Percentiles rank a stretch among this genome's conserved stretches.
Evolutionary conservation across 2,329 filamentous ascomycete species (phyloP).

Genomic region (Trichophyton mentagrophytes): DNA sequence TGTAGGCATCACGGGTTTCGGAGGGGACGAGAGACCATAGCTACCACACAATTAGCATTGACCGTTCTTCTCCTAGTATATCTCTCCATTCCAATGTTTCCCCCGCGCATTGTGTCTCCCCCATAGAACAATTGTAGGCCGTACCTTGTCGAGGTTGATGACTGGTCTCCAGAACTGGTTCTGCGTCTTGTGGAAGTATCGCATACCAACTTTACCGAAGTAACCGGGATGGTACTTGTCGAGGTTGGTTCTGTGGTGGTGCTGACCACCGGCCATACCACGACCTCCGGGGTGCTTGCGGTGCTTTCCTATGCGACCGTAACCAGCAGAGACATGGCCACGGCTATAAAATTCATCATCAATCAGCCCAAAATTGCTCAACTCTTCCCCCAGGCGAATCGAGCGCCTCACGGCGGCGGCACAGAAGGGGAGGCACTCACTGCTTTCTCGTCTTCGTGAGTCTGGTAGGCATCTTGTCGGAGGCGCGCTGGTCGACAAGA

Average conservation of each 20-base stretch:
- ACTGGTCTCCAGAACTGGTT: conserved; percentile 98
- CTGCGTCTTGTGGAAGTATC: conserved; percentile 90
- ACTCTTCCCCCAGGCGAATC: not conserved
- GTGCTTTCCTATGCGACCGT: conserved; percentile 98
- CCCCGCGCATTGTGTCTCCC: not conserved
- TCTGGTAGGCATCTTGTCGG: conserved; percentile 41
- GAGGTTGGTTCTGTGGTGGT: conserved; percentile 91
- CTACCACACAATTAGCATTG: conserved; percentile 35
- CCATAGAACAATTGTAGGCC: conserved; percentile 13
- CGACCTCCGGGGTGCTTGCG: conserved; percentile 74
- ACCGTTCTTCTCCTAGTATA: not conserved
- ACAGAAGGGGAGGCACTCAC: conserved; percentile 24
- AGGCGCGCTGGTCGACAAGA: conserved; percentile 30
- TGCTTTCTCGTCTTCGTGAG: conserved; percentile 39
- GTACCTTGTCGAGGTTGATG: conserved; percentile 97
- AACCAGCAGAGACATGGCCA: conserved; percentile 95
- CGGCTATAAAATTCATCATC: conserved; percentile 45
- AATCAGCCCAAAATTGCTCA: not conserved
- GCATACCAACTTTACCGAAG: conserved; percentile 95
- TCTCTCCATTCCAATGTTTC: not conserved
- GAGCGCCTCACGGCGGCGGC: not conserved
- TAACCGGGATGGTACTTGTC: conserved; percentile 97
- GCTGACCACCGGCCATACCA: conserved; percentile 94
- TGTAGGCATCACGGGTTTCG: conserved; percentile 88
- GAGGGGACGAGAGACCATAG: conserved; percentile 89